Percentiles rank a stretch among this genome's conserved stretches.
Conservation (phyloP, 805 yeast genomes). For the Metschnikowia corniflorae region DNA sequence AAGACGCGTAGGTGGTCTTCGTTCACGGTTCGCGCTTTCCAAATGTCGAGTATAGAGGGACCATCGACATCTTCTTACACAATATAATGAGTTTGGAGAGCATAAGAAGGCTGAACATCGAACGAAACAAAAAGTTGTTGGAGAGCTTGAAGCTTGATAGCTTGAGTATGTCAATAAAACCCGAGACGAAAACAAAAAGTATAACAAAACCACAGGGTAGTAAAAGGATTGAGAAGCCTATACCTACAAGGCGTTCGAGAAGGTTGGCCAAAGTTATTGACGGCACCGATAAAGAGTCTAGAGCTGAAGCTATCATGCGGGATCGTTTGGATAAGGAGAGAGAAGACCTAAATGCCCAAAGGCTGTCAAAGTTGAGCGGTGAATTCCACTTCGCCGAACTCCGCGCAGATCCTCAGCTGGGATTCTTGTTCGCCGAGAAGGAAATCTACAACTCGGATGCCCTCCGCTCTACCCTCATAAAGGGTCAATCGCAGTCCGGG, state of each 20-base stretch:
- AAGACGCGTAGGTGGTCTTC: too few relatives aligned
- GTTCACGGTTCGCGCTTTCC: too few relatives aligned
- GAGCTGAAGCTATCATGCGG: background rate
- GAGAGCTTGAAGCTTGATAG: conserved; percentile 65
- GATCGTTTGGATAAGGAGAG: conserved; percentile 23
- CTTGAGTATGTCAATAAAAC: conserved; percentile 48
- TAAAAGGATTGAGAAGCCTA: conserved; percentile 16
- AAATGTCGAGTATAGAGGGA: too few relatives aligned
- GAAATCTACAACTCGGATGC: too few relatives aligned
- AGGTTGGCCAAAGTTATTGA: conserved; percentile 58
- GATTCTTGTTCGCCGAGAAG: conserved; percentile 31
- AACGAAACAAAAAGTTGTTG: conserved; percentile 73
- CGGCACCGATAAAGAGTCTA: too few relatives aligned
- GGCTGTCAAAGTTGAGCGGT: conserved; percentile 59
- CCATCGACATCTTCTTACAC: too few relatives aligned
- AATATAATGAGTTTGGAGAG: background rate
- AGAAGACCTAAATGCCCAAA: conserved; percentile 36
- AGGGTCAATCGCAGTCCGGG: too few relatives aligned
- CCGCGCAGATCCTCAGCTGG: conserved; percentile 39
- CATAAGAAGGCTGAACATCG: conserved; percentile 57
- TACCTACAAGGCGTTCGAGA: conserved; percentile 73
- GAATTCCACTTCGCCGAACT: conserved; percentile 62
- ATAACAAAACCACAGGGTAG: conserved; percentile 16
- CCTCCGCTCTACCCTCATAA: too few relatives aligned
- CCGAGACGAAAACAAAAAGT: conserved; percentile 16